Base-by-base conservation (phyloP, 2,329 filamentous ascomycete genomes). In the Aspergillus tubingensis region DNA sequence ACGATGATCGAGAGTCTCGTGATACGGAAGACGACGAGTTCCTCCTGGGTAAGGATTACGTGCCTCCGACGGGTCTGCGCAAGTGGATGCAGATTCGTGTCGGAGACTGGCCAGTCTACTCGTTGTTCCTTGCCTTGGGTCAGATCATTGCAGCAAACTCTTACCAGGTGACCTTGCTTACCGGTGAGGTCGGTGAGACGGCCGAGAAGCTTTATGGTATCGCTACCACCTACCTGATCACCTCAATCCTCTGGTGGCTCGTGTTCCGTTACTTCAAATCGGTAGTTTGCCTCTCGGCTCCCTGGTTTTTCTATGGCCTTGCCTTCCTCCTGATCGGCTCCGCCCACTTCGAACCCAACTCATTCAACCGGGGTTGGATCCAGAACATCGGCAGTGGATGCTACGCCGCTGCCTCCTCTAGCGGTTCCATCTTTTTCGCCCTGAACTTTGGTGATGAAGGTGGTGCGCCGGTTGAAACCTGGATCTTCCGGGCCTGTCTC, bases 81-180 rank as follows among this genome's bases (percentile, higher is more conserved):
- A 83, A 84, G 59, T 72, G 80, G 63, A 80, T 87, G 72, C 79
- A 83, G 60, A 76, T 80, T 60, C 83, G 84, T 38, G 71, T 87
- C 56, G 83, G 83, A 15, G 84, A 87, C 65, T 88, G 86, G 85
- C 86, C 85, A 0, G 68, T 87, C 10, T 88, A 88, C 70, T 82
- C 83, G 2, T 79, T 88, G 62, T 77, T 88, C 50, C 80, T 88
- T 17, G 84, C 84, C 7, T 77, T 87, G 44, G 83, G 84, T 23
- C 86, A 88, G 67, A 83, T 88, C 64, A 83, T 88, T 52, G 84
- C 86, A 1, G 83, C 85, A 59, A 88, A 87, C 72, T 87, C 85
- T 0, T 88, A 88, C 72, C 87, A 89, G 70, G 85, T 89, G 69
- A 87, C 86, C 1, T 79, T 89, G n/a, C 79, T 89, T n/a, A 86